These are phyloP conservation scores for Vigna angularis DNA, from an alignment of 306 rosid genomes.

Conservation along the genomic window DNA sequence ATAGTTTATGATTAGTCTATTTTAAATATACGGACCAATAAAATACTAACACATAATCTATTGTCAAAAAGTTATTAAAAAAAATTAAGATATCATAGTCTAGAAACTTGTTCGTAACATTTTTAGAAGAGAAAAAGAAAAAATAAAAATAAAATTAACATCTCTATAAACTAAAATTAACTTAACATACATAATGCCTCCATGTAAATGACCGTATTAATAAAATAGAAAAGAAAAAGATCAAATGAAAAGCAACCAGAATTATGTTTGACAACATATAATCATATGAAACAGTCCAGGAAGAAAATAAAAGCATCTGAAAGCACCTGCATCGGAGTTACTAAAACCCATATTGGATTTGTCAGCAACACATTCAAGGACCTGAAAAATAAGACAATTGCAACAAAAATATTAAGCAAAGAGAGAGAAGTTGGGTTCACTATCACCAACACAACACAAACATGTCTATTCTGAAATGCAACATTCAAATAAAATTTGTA, in stretches of 20 bases:
- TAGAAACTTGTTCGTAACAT: no score
- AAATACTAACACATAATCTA: no score
- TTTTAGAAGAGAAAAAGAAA: no score
- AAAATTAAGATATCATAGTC: no score
- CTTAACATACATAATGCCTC: not conserved
- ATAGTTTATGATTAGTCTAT: no score
- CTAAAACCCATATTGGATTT: constrained; percentile 87
- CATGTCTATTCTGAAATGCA: constrained; percentile 3
- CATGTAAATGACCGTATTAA: not conserved
- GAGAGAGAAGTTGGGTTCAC: not conserved
- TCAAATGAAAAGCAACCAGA: constrained; percentile 28
- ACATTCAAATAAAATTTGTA: constrained; percentile 17
- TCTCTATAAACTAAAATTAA: no score
- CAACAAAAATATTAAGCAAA: constrained; percentile 23
- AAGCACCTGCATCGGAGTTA: constrained; percentile 90
- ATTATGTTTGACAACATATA: constrained; percentile 24
- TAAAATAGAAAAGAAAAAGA: not conserved
- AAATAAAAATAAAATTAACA: no score
- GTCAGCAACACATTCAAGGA: constrained; percentile 80
- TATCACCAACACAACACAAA: not conserved
- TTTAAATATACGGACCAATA: no score
- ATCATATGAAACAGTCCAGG: not conserved
- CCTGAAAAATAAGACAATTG: constrained; percentile 57
- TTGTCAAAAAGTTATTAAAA: no score
- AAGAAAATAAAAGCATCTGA: constrained; percentile 10